Evolutionary conservation across 2,329 filamentous ascomycete genomes (phyloP), one percentile per base, ranked within the genome.

Genomic region (Fusarium sp.): DNA sequence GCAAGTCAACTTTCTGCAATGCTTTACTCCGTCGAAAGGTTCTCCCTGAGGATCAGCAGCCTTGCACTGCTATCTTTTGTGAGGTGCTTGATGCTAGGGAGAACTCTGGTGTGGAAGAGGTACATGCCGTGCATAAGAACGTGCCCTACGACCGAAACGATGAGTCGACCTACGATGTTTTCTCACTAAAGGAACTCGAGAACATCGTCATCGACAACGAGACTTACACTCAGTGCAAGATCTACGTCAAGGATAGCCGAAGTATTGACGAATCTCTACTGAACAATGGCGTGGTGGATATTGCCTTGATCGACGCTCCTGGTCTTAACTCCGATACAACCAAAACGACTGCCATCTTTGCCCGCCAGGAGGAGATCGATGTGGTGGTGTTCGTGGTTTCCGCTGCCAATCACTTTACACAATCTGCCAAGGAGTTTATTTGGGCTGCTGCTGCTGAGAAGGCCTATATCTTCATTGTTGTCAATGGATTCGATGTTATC

Each of bases 1-100:
- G 96, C 79, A 99, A 99, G 81, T 99, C 96, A 8, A 99, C 96
- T 2, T 99, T 99, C 78, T 99, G 96, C 85, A 99, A 99, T 82
- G 96, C 96, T n/a, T 86, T 99, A 5, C 84, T 99, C 44, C 92
- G 96, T 69, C 91, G 95, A 71, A 98, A 98, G 83, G 90, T 99
- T 33, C 84, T 99, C 8, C 96, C 96, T 1, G 96, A 98, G 83
- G 96, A 99, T 78, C 96, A 99, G 82, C 96, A 98, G 80, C 96
- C 96, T 4, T 99, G 96, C 83, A 99, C 96, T 4, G 96, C 94
- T 82, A 97, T 99, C 64, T 99, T 99, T 84, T 99, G 96, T 81
- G 96, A 99, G 81, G 96, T 99, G 5, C 83, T 99, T 65, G 95
- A 99, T 82, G 93, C 94, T 9, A 90, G 94, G 73, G 95, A 98